phyloP scores from a whole-genome alignment of 306 rosid species.

The apple (Malus domestica) region DNA sequence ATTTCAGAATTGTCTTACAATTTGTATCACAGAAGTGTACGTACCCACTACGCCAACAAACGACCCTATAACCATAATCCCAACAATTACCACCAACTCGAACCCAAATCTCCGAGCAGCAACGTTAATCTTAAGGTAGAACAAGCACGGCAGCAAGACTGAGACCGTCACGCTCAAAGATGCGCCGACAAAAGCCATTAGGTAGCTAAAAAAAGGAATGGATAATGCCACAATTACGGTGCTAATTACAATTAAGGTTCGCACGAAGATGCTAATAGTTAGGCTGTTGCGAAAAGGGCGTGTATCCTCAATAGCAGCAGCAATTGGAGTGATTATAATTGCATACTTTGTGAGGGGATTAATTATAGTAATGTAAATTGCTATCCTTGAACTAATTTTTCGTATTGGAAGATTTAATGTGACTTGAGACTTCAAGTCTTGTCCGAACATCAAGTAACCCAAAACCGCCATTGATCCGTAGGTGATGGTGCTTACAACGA shows the following conservation, averaged over 20 bases:
- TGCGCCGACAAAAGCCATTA: slow-evolving; percentile 65
- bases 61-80: slow-evolving; percentile 36
- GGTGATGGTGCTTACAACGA: slow-evolving; percentile 34
- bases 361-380: slow-evolving; percentile 54
- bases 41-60: slow-evolving; percentile 46
- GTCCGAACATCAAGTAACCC: slow-evolving; percentile 67
- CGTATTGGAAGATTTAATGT: slow-evolving; percentile 53
- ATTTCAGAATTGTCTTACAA: slow-evolving; percentile 21
- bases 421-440: slow-evolving; percentile 40
- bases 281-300: slow-evolving; percentile 6
- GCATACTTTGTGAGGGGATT: slow-evolving; percentile 66
- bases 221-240: slow-evolving; percentile 41
- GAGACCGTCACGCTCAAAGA: slow-evolving; percentile 36
- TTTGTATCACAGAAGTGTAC: slow-evolving; percentile 33
- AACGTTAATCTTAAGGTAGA: slow-evolving; percentile 60
- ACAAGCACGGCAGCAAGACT: slow-evolving; percentile 48
- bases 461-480: slow-evolving; percentile 48
- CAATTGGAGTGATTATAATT: slow-evolving; percentile 46
- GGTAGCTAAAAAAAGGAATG: slow-evolving; percentile 53
- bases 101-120: slow-evolving; percentile 34
- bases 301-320: slow-evolving; percentile 44
- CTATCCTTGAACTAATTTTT: slow-evolving; percentile 41
- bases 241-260: slow-evolving; percentile 43
- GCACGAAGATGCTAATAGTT: slow-evolving; percentile 26
- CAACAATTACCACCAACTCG: slow-evolving; percentile 31